These are phyloP conservation scores for Nemania sp. DNA, from an alignment of 2,329 filamentous ascomycete species.

Conservation along the genomic window DNA sequence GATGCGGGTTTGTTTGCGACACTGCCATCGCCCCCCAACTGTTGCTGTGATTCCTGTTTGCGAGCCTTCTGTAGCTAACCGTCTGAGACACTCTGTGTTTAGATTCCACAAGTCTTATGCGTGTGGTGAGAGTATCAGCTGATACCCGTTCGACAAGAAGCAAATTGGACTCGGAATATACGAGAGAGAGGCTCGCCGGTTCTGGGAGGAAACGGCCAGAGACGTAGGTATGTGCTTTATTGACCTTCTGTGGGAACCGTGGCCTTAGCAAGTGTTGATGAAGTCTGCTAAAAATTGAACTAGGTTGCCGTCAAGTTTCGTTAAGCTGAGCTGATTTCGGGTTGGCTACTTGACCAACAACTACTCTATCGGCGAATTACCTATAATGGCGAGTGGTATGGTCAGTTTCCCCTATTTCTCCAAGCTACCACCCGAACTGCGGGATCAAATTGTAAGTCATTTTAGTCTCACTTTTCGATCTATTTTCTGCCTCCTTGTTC, in stretches of 20 bases:
- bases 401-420: constrained; percentile 37
- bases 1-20: neutral
- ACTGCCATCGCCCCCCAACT: neutral
- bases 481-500: neutral
- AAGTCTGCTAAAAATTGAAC: no score
- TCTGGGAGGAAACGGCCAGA: neutral
- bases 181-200: neutral
- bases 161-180: neutral
- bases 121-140: neutral
- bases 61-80: neutral
- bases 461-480: neutral
- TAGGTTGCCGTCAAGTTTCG: neutral
- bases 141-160: neutral
- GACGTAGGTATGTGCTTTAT: neutral
- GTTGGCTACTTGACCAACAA: neutral
- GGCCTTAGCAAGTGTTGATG: no score
- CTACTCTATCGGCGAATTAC: neutral
- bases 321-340: neutral
- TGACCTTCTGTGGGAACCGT: neutral
- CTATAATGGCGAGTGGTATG: constrained; percentile 11
- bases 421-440: constrained; percentile 50
- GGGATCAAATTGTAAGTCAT: constrained; percentile 45
- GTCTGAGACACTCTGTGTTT: neutral
- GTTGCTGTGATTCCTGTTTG: neutral
- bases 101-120: neutral